Conservation (phyloP, 768 basidiomycete genomes). For the Gloeopeniophorella convolvens region DNA sequence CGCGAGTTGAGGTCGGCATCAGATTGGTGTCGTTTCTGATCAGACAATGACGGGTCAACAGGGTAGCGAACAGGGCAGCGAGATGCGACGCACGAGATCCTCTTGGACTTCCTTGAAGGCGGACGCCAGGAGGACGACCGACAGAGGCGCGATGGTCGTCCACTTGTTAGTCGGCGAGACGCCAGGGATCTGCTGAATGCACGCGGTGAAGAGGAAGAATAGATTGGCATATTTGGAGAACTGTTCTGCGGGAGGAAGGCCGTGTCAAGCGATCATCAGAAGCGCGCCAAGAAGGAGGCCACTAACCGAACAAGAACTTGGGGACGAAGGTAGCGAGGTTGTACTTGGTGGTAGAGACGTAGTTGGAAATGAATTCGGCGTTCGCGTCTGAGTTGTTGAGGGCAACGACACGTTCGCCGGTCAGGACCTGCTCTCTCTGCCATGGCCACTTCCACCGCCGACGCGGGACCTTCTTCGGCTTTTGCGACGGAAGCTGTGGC, state of each 20-base stretch:
- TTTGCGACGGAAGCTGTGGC: neutral
- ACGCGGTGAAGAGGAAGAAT: slow-evolving; percentile 97
- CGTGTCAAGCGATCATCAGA: slow-evolving; percentile 4
- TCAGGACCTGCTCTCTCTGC: slow-evolving; percentile 57
- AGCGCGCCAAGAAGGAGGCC: neutral
- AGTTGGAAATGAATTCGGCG: slow-evolving; percentile 68
- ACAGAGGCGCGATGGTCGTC: slow-evolving; percentile 91
- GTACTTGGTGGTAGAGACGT: slow-evolving; percentile 93
- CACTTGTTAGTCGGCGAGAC: slow-evolving; percentile 95
- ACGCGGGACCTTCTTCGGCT: slow-evolving; percentile 20
- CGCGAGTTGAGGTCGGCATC: slow-evolving; percentile 89
- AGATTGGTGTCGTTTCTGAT: slow-evolving; percentile 92
- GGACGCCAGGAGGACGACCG: slow-evolving; percentile 82
- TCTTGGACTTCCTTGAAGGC: slow-evolving; percentile 96
- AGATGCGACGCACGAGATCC: slow-evolving; percentile 61
- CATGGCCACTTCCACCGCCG: slow-evolving; percentile 79
- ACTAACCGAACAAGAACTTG: slow-evolving; percentile 86
- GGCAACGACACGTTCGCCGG: slow-evolving; percentile 73
- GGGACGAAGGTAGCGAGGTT: slow-evolving; percentile 81
- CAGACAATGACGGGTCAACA: neutral
- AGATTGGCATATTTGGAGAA: slow-evolving; percentile 98
- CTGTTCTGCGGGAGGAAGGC: slow-evolving; percentile 57
- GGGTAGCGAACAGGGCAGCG: neutral
- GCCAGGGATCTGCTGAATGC: slow-evolving; percentile 95
- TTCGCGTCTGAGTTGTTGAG: slow-evolving; percentile 72